Conservation (phyloP, 306 rosid genomes). For the Hylodesmum podocarpum region DNA sequence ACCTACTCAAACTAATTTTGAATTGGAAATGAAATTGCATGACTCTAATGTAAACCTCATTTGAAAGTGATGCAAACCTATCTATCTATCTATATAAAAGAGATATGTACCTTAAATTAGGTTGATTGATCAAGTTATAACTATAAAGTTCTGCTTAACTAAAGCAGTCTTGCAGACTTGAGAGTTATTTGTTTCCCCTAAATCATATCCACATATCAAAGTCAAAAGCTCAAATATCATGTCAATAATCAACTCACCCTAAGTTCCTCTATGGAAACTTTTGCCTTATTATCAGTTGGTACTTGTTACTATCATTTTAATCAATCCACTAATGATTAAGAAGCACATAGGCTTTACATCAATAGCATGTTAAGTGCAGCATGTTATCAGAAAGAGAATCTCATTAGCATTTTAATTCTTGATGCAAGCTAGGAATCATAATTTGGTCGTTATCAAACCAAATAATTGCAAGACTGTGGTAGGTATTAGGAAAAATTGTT, state of each 20-base stretch:
- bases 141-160: not conserved
- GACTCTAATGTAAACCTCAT: not conserved
- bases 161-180: not conserved
- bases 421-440: not conserved
- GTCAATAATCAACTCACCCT: not conserved
- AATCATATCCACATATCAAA: not conserved
- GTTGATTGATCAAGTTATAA: not conserved
- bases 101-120: not conserved
- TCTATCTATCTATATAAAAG: not conserved
- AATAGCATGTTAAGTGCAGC: not conserved
- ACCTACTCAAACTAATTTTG: not conserved
- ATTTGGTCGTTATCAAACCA: not conserved
- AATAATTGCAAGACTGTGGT: not conserved
- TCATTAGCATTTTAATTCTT: not conserved
- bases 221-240: not conserved
- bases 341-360: not conserved
- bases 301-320: not conserved
- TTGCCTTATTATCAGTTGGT: not conserved
- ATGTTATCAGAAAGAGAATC: not conserved
- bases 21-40: not conserved
- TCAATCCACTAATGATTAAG: not conserved
- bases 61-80: not conserved
- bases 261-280: not conserved
- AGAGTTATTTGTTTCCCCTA: not conserved
- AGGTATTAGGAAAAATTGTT: constrained; percentile 6